Base-by-base conservation (phyloP, 768 basidiomycete genomes). In the Boletus reticuloceps region DNA sequence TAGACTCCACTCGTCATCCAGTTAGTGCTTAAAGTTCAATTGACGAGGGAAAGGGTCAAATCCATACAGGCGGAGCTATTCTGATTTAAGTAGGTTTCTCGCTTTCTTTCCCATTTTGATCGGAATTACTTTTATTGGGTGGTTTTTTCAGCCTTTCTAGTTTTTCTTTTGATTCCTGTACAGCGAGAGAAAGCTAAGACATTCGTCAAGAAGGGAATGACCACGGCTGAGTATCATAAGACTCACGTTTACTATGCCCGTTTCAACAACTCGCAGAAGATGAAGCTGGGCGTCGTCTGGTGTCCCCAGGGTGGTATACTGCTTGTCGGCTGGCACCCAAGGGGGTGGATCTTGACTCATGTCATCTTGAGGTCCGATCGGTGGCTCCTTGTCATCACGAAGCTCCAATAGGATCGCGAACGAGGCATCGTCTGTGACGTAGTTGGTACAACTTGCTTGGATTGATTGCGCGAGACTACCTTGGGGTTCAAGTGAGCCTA, bases 371-470 rank as follows among this genome's bases (percentile, higher is more conserved):
- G 47, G 74, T 1, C 77, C 75, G 4, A 75, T 75, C 5, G 82
- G 74, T 0, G 88, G 87, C 9, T 78, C 78, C 50, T 74, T 76
- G 42, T 84, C 81, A 50, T 91, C 88, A 61, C 81, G 81, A 50
- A 94, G 78, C 64, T 95, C 94, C 20, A 95, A 71, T n/a, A 93
- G 69, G 52, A 96, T 82, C 1, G 86, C 85, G 62, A 95, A 96
- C 0, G 91, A 88, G 19, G 82, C 75, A 55, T 92, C 85, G 53
- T 84, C 88, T 85, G 55, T 19, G 27, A 52, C 31, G 41, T 31
- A n/a, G 48, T 58, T 36, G 41, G 11, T 12, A 55, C 32, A 19
- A 17, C 36, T 39, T 20, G 17, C 31, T 34, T 25, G 20, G 41
- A 31, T 19, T 10, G n/a, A 54, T 13, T 17, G 17, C 25, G n/a